A percentile compares a stretch with the other conserved stretches of the same genome.
phyloP scores from a whole-genome alignment of 768 basidiomycete genomes.

The Pleurotus tuoliensis region DNA sequence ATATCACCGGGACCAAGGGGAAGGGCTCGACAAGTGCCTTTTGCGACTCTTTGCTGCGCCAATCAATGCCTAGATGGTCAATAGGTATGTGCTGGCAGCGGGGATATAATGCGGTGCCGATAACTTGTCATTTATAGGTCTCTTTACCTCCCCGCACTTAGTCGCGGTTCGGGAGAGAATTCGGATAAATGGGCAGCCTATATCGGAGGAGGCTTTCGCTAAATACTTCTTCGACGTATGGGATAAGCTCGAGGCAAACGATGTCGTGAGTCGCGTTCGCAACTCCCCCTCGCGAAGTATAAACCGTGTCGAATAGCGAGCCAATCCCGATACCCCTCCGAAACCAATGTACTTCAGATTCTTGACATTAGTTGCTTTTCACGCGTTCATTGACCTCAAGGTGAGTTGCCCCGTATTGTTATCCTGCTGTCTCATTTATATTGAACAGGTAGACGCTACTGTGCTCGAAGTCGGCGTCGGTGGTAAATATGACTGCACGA shows the following conservation, averaged over 20 bases:
- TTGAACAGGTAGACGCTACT: slow-evolving; percentile 67
- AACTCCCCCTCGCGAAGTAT: slow-evolving; percentile 3
- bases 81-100: slow-evolving; percentile 47
- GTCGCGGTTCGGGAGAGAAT: slow-evolving; percentile 95
- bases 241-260: slow-evolving; percentile 71
- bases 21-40: slow-evolving; percentile 98
- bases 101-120: not conserved
- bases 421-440: not conserved
- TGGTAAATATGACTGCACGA: slow-evolving; percentile 92
- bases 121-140: slow-evolving; percentile 43
- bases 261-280: slow-evolving; percentile 38
- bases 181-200: slow-evolving; percentile 84
- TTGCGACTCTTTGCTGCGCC: slow-evolving; percentile 79
- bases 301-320: slow-evolving; percentile 32
- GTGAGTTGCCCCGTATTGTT: not conserved
- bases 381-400: slow-evolving; percentile 76
- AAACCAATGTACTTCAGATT: slow-evolving; percentile 96
- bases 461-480: slow-evolving; percentile 97
- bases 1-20: slow-evolving; percentile 97
- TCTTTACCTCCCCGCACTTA: slow-evolving; percentile 96
- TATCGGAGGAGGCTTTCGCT: slow-evolving; percentile 86
- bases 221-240: slow-evolving; percentile 96
- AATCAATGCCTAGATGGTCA: slow-evolving; percentile 69
- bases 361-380: slow-evolving; percentile 88
- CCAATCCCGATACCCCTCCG: slow-evolving; percentile 43